A percentile compares a stretch with the other conserved stretches of the same genome.
Evolutionary conservation across 257 asterid genomes (phyloP).

Genomic region (Solanum chiquidenum): DNA sequence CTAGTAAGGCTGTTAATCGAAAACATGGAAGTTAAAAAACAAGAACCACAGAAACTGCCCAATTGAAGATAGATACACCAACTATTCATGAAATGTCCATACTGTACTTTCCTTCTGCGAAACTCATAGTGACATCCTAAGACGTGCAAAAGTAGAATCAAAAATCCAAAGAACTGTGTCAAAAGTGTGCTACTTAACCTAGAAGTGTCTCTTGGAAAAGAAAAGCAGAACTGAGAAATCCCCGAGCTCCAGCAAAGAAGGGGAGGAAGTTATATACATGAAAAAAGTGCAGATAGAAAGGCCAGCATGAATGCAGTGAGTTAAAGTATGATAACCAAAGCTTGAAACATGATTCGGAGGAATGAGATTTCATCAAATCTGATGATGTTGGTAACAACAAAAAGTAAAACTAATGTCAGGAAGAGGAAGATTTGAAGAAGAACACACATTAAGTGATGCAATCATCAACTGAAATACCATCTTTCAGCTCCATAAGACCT

Average conservation of each 20-base stretch:
- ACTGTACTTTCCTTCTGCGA: background rate
- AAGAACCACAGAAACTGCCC: background rate
- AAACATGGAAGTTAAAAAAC: slow-evolving; percentile 5
- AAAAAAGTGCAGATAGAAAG: background rate
- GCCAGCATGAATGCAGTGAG: background rate
- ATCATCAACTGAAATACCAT: background rate
- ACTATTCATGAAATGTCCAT: background rate
- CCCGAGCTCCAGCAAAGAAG: background rate
- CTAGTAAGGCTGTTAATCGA: slow-evolving; percentile 53
- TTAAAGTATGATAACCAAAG: background rate
- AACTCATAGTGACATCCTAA: background rate
- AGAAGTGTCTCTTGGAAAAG: background rate
- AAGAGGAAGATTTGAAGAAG: background rate
- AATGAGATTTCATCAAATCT: background rate
- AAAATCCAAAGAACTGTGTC: background rate
- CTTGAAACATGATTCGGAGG: background rate
- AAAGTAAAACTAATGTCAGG: background rate
- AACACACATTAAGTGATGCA: background rate
- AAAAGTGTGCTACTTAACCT: background rate
- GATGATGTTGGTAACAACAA: background rate
- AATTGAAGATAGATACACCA: background rate
- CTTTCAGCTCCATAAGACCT: slow-evolving; percentile 2
- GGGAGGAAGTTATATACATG: background rate
- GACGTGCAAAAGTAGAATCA: background rate
- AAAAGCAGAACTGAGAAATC: background rate